These are phyloP conservation scores for Pichia deserticola DNA, from an alignment of 805 yeast species.

Conservation along the genomic window DNA sequence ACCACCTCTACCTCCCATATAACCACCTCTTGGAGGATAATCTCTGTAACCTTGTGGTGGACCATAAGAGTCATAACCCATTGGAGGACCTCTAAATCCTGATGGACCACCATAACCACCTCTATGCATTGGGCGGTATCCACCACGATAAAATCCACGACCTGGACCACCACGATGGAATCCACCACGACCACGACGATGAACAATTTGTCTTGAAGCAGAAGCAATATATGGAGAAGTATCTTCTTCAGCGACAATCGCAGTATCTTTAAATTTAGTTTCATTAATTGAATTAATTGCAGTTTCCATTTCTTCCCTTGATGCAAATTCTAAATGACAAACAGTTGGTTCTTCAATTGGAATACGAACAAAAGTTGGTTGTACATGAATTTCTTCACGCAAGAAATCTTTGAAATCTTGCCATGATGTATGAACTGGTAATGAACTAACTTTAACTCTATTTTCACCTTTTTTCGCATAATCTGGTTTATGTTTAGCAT, in stretches of 20 bases:
- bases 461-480: constrained; percentile 61
- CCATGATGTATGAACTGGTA: constrained; percentile 78
- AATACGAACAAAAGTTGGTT: constrained; percentile 56
- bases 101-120: constrained; percentile 27
- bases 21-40: constrained; percentile 20
- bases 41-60: constrained; percentile 29
- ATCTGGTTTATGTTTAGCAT: constrained; percentile 44
- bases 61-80: constrained; percentile 31
- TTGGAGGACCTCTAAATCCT: constrained; percentile 27
- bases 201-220: constrained; percentile 42
- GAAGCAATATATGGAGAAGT: constrained; percentile 45
- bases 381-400: constrained; percentile 59
- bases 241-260: constrained; percentile 73
- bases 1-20: constrained; percentile 24
- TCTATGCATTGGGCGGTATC: constrained; percentile 16
- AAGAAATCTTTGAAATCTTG: constrained; percentile 88
- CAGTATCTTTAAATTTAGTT: constrained; percentile 55
- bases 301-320: constrained; percentile 67
- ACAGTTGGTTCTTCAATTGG: constrained; percentile 36
- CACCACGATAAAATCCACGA: constrained; percentile 33
- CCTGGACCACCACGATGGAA: constrained; percentile 36
- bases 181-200: constrained; percentile 35
- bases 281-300: constrained; percentile 72
- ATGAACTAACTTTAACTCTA: constrained; percentile 60
- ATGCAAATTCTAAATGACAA: constrained; percentile 48